These are phyloP conservation scores for Alternaria panax DNA, from an alignment of 2,329 filamentous ascomycete species.

Conservation along the genomic window DNA sequence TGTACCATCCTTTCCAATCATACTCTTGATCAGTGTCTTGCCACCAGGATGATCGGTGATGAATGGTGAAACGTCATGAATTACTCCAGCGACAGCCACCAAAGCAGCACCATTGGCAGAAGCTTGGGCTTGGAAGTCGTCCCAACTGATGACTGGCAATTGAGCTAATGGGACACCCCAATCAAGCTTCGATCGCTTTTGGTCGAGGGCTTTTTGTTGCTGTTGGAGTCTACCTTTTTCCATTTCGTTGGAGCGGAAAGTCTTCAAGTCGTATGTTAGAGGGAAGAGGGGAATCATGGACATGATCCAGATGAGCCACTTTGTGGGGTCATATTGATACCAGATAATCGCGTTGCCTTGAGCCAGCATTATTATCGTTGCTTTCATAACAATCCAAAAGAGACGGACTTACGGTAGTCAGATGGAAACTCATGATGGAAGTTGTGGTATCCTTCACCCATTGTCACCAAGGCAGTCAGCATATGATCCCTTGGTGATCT, in stretches of 20 bases:
- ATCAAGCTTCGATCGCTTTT: slow-evolving; percentile 44
- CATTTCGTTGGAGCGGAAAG: slow-evolving; percentile 45
- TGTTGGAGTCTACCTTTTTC: slow-evolving; percentile 53
- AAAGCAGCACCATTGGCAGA: slow-evolving; percentile 41
- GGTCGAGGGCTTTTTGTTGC: slow-evolving; percentile 50
- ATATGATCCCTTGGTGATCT: slow-evolving; percentile 49
- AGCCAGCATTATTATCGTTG: neutral
- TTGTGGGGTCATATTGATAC: slow-evolving; percentile 52
- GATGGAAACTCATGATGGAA: slow-evolving; percentile 52
- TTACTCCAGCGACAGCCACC: slow-evolving; percentile 48
- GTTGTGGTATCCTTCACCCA: slow-evolving; percentile 53
- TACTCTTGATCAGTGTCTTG: slow-evolving; percentile 45
- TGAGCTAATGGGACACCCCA: slow-evolving; percentile 49
- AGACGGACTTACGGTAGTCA: slow-evolving; percentile 31
- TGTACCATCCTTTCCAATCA: slow-evolving; percentile 51
- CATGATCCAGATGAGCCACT: slow-evolving; percentile 50
- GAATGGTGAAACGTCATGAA: slow-evolving; percentile 50
- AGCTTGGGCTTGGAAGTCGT: slow-evolving; percentile 44
- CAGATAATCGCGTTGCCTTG: slow-evolving; percentile 48
- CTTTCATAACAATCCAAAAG: neutral
- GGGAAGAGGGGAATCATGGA: slow-evolving; percentile 41
- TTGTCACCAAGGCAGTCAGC: slow-evolving; percentile 50
- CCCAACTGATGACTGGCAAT: slow-evolving; percentile 50
- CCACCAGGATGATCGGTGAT: slow-evolving; percentile 50
- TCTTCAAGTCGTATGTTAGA: slow-evolving; percentile 49